Percentiles rank a stretch among this genome's conserved stretches.
Evolutionary conservation across 2,329 filamentous ascomycete species (phyloP).

Genomic region (Sporothrix luriei): DNA sequence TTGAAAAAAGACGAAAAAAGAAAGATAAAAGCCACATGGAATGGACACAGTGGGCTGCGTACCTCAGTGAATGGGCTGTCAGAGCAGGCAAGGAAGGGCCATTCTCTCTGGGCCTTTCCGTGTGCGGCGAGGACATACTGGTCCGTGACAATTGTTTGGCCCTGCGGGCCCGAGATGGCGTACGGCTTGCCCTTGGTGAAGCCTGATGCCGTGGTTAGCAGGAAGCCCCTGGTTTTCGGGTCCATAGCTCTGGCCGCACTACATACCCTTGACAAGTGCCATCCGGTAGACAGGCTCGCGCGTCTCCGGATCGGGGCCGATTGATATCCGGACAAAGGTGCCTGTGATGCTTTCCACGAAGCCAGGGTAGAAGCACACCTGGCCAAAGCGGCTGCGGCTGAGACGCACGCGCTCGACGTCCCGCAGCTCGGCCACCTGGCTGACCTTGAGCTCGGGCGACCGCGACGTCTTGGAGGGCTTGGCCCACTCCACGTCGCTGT

Average conservation of each 20-base stretch:
- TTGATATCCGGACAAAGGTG: conserved; percentile 81
- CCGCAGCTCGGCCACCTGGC: conserved; percentile 70
- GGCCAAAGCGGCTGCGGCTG: conserved; percentile 80
- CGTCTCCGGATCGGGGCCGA: conserved; percentile 74
- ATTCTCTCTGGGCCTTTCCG: conserved; percentile 80
- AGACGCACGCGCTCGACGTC: conserved; percentile 84
- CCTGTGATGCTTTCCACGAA: conserved; percentile 81
- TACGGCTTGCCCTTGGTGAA: conserved; percentile 82
- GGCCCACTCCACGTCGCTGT: conserved; percentile 80
- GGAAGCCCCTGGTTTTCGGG: background rate
- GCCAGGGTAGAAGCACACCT: conserved; percentile 89
- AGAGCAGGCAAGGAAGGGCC: conserved; percentile 88
- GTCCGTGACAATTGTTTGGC: conserved; percentile 78
- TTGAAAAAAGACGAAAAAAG: too few species aligned
- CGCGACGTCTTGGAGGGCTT: conserved; percentile 55
- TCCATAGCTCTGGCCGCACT: background rate
- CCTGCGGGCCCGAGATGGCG: conserved; percentile 72
- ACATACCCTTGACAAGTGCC: conserved; percentile 77
- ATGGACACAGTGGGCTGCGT: background rate
- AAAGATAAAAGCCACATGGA: too few species aligned
- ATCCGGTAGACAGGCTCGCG: conserved; percentile 82
- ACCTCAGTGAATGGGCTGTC: conserved; percentile 66
- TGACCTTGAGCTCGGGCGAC: conserved; percentile 63
- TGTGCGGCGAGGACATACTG: conserved; percentile 81
- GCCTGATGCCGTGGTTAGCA: conserved; percentile 50